Evolutionary conservation across 345 rosid species (phyloP).

Genomic region (Euphorbia lathyris): DNA sequence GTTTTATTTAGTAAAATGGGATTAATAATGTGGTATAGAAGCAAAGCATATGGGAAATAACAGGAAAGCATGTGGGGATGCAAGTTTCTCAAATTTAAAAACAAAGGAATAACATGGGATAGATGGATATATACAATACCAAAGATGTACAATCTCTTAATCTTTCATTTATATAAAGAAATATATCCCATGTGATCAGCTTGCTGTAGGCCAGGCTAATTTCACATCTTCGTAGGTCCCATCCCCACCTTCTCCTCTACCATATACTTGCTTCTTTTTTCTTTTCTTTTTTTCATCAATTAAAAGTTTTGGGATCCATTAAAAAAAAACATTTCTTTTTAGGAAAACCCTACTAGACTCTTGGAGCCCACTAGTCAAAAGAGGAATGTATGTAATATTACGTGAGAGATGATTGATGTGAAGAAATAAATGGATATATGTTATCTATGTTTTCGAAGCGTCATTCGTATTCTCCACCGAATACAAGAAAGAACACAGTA

Average conservation of each 20-base stretch:
- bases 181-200: conserved; percentile 58
- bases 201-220: conserved; percentile 51
- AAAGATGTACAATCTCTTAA: conserved; percentile 26
- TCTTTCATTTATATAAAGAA: conserved; percentile 20
- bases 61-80: conserved; percentile 77
- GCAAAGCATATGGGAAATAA: conserved; percentile 67
- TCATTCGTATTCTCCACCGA: too few species aligned
- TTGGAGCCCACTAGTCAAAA: too few species aligned
- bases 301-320: too few species aligned
- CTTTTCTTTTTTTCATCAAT: neutral
- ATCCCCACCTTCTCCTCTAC: neutral
- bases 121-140: too few species aligned
- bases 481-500: too few species aligned
- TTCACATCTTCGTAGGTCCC: conserved; percentile 40
- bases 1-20: neutral
- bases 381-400: too few species aligned
- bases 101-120: conserved; percentile 48
- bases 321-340: too few species aligned
- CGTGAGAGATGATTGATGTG: too few species aligned
- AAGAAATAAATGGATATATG: too few species aligned
- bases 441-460: too few species aligned
- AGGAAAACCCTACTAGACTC: too few species aligned
- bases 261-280: neutral
- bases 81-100: conserved; percentile 24
- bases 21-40: conserved; percentile 19